Conservation (phyloP, 345 rosid species). For the Eucalyptus grandis region DNA sequence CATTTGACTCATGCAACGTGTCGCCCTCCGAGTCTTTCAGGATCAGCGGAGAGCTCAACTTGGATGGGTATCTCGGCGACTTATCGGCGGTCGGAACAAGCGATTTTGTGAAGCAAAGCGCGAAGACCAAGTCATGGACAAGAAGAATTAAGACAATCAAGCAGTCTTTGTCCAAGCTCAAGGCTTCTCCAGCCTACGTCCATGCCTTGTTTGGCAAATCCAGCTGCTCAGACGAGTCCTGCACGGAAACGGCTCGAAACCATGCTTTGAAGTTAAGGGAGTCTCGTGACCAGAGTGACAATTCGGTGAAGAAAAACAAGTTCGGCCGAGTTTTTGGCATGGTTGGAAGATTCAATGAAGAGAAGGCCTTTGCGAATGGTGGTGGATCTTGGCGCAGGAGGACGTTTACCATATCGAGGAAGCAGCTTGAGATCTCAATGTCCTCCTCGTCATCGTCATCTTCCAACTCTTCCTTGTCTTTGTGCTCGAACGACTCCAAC, state of each 20-base stretch:
- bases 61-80: constrained; percentile 38
- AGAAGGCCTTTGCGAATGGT: background rate
- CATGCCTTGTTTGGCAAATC: constrained; percentile 60
- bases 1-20: constrained; percentile 72
- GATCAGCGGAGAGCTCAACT: constrained; percentile 66
- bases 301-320: constrained; percentile 13
- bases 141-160: constrained; percentile 41
- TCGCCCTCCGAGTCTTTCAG: constrained; percentile 66
- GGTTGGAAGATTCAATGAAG: background rate
- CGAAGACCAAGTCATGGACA: constrained; percentile 46
- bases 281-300: background rate
- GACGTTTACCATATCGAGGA: constrained; percentile 51
- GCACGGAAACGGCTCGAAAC: constrained; percentile 10
- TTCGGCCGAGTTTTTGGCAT: constrained; percentile 13
- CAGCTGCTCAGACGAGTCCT: constrained; percentile 58
- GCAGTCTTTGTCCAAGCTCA: constrained; percentile 44
- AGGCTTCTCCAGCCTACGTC: constrained; percentile 50
- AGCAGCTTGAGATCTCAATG: constrained; percentile 18
- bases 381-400: constrained; percentile 29
- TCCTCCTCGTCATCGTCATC: constrained; percentile 3
- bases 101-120: constrained; percentile 10
- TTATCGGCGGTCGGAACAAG: constrained; percentile 9
- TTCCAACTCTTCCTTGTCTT: background rate
- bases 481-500: background rate
- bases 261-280: background rate